phyloP scores from a whole-genome alignment of 192 early-diverging fungal species.

The Bifiguratus adelaidae region DNA sequence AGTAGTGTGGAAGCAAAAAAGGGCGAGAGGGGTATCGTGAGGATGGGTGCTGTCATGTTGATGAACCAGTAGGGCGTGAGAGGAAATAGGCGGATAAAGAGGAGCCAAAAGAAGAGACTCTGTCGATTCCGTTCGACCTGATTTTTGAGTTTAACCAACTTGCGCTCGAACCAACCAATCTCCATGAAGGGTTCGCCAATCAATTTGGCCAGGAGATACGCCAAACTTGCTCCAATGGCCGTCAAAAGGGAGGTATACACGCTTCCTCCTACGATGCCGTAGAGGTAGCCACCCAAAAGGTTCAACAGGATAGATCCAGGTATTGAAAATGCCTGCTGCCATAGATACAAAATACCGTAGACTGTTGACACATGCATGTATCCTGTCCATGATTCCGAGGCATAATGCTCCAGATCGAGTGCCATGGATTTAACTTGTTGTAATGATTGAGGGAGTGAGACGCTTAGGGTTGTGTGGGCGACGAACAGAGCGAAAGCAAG shows the following conservation, averaged over 20 bases:
- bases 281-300: conserved; percentile 16
- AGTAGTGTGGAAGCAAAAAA: conserved; percentile 42
- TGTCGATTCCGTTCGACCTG: conserved; percentile 15
- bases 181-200: conserved; percentile 17
- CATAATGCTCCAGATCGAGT: conserved; percentile 26
- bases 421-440: conserved; percentile 33
- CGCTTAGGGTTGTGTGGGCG: conserved; percentile 9
- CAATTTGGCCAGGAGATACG: conserved; percentile 9
- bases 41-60: conserved; percentile 34
- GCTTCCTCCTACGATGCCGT: conserved; percentile 9
- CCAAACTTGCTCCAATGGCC: conserved; percentile 14
- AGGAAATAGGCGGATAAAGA: conserved; percentile 40
- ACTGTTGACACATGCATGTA: conserved; percentile 26
- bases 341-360: conserved; percentile 34
- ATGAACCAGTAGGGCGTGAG: conserved; percentile 45
- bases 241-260: conserved; percentile 12
- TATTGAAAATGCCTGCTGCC: conserved; percentile 46
- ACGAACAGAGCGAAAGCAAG: conserved; percentile 6
- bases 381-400: conserved; percentile 23
- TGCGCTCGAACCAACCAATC: conserved; percentile 8
- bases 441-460: conserved; percentile 30
- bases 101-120: conserved; percentile 35
- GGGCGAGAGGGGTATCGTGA: conserved; percentile 28
- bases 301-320: conserved; percentile 40
- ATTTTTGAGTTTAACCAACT: conserved; percentile 6